Percentiles rank a stretch among this genome's conserved stretches.
Conservation (phyloP, 169 alveolate genomes). For the Cryptosporidium baileyi region DNA sequence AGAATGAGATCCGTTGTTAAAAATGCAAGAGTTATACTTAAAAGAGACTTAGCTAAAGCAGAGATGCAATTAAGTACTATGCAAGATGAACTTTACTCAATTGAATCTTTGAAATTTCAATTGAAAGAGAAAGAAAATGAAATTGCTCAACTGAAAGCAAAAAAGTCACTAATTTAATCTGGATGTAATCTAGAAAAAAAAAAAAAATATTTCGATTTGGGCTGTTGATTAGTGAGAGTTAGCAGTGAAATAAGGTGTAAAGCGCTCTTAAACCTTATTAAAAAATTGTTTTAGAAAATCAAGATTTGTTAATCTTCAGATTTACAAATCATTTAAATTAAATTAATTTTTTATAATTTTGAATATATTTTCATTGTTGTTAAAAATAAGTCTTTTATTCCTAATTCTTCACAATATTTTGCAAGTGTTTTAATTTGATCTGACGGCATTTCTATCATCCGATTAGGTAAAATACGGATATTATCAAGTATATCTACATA, state of each 20-base stretch:
- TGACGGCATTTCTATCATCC: slow-evolving; percentile 72
- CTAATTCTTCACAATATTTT: slow-evolving; percentile 72
- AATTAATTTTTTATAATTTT: no score
- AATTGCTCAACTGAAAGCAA: slow-evolving; percentile 65
- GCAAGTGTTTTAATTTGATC: slow-evolving; percentile 76
- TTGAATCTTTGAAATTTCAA: slow-evolving; percentile 54
- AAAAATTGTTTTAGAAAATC: no score
- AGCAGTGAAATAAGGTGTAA: no score
- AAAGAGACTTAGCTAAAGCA: slow-evolving; percentile 59
- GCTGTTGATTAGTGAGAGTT: no score
- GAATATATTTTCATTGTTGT: slow-evolving; percentile 78
- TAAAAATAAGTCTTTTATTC: slow-evolving; percentile 73
- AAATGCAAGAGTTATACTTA: slow-evolving; percentile 65
- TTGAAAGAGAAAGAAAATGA: slow-evolving; percentile 64
- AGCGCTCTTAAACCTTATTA: no score
- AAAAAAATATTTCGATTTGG: no score
- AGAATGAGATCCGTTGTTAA: slow-evolving; percentile 70
- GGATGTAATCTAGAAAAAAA: background rate
- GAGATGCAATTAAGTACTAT: slow-evolving; percentile 51
- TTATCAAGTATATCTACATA: slow-evolving; percentile 18
- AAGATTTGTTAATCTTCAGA: no score
- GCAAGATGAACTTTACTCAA: slow-evolving; percentile 60
- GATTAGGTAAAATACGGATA: slow-evolving; percentile 71
- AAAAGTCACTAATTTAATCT: background rate
- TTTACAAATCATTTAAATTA: no score